Evolutionary conservation across 1,139 yeast species (phyloP), one percentile per base, ranked within the genome.

Genomic region (Hyphopichia wangnamkhiaoensis): DNA sequence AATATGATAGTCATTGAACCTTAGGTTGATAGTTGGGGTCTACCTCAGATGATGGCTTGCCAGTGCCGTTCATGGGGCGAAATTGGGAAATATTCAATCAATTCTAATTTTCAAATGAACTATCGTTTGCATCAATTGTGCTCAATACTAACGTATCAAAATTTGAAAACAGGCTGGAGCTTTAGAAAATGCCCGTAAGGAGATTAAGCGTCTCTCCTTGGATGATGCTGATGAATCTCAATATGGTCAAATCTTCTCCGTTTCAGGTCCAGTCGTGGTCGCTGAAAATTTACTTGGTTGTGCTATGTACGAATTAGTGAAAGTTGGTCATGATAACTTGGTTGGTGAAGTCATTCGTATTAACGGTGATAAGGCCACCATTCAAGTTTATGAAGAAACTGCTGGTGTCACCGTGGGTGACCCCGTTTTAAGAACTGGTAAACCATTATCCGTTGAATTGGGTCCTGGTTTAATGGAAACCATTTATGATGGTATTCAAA

Each of bases 381-480:
- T 93, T 55, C 99, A 93, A 76, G 98, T 93, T 44, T 93, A 93
- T 67, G 99, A 93, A 74, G 98, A 93, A 71, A 93, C 98, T 38
- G 96, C 98, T 1, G 99, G 99, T 71, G 95, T 93, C 44, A 91
- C 97, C 31, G 98, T 93, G 31, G 99, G 99, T 56, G 98, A 93
- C 63, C 99, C 99, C 2, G 98, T 93, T 39, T 72, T 88, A 58
- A 83, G 98, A 73, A 93, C 98, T 9, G 98, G 98, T 49, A 89
- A 93, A 67, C 99, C 99, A 14, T 77, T 93, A 56, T 89, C 97
- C 37, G 99, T 93, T 38, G 99, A 93, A 71, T 76, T 93, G 62
- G 99, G 99, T 58, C 99, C 99, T 21, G 99, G 99, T 65, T 79
- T 93, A 58, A 89, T 93, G 95, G 98, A 93, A 71, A 93, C 96